Evolutionary conservation across 148 eudicot genomes (phyloP), one percentile per base, ranked within the genome.

Genomic region (Diospyros kaki): DNA sequence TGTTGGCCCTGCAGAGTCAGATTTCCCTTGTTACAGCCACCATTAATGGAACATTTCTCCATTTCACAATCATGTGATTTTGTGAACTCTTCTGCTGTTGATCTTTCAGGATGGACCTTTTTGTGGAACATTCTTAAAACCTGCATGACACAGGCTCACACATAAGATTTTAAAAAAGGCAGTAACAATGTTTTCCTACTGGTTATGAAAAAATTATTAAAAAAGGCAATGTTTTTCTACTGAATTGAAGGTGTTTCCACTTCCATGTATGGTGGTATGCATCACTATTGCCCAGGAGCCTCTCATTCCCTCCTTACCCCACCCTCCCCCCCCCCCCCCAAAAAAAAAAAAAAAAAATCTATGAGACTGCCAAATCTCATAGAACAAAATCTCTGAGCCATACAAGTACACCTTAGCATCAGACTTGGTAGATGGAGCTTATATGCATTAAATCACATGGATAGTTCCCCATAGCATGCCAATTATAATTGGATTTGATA

Each of bases 51-150:
- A 66, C 8, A 76, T 60, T 73, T 75, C 67, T 75, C 70, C 13
- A 42, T 73, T 62, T 79, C 52, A 40, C 66, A 13, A 6, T 72
- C 78, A 60, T 72, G 64, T 61, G 71, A 61, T 58, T 68, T 77
- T 4, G 17, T 78, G 68, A 65, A 52, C 51, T 83, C 79, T 76
- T 84, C 74, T 14, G 64, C 55, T 67, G 50, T 53, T 69, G 68
- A 58, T 59, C 68, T 75, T 77, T 88, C 87, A 55, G 89, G 91
- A 80, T 89, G 82, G 63, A 89, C 75, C 69, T 86, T 87, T 74
- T 62, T 82, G 75, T 78, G 76, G 69, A 91, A 82, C 74, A 83
- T 68, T 79, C 76, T 78, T 13, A 81, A 45, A 39, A 68, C 78
- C 87, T 84, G 80, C 82, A 65, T 43, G 12, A 56, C 28, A 28